Conservation (phyloP, 805 yeast species). For the Grigorovia humatica region DNA sequence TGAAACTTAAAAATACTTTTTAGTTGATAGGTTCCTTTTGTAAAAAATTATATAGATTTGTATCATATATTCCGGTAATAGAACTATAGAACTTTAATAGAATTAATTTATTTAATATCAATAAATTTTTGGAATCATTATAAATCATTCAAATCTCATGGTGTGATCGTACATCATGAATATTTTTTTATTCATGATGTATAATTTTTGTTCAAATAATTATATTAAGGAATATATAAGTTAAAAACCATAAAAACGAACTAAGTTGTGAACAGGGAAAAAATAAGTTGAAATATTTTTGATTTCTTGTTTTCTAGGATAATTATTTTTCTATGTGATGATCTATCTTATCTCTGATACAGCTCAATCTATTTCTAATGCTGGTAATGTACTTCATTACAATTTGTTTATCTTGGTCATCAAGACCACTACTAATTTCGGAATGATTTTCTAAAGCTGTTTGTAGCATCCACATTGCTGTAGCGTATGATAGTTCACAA, state of each 20-base stretch:
- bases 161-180: neutral
- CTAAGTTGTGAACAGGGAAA: neutral
- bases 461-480: slow-evolving; percentile 92
- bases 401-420: slow-evolving; percentile 60
- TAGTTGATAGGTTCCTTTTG: neutral
- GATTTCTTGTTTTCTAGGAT: neutral
- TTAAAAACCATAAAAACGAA: neutral
- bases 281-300: neutral
- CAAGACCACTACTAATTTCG: slow-evolving; percentile 63
- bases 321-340: neutral
- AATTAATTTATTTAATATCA: neutral
- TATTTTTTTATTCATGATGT: neutral
- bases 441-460: slow-evolving; percentile 58
- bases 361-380: slow-evolving; percentile 70
- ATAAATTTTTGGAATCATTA: neutral
- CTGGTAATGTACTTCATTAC: slow-evolving; percentile 75
- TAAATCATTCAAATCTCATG: too few relatives aligned
- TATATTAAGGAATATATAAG: neutral
- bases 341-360: slow-evolving; percentile 50
- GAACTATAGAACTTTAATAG: neutral
- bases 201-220: neutral
- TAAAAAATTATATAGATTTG: neutral
- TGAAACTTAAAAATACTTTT: neutral
- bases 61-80: neutral
- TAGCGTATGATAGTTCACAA: slow-evolving; percentile 83